Percentiles rank a stretch among this genome's conserved stretches.
Evolutionary conservation across 2,329 filamentous ascomycete genomes (phyloP).

Genomic region (Aspergillus sp.): DNA sequence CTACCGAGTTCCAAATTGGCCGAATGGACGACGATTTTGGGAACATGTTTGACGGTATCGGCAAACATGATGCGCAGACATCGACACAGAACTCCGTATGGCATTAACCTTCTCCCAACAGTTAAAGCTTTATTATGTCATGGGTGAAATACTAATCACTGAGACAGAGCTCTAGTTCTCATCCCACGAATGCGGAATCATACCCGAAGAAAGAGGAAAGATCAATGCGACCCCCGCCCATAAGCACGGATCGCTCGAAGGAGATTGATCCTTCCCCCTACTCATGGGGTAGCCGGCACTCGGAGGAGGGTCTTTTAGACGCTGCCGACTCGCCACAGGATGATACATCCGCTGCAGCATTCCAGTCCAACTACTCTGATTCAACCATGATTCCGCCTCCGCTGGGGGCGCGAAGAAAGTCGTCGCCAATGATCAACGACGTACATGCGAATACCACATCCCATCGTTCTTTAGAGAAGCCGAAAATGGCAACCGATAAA

Average conservation of each 20-base stretch:
- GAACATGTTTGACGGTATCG: conserved; percentile 53
- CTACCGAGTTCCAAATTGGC: conserved; percentile 44
- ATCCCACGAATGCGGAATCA: conserved; percentile 19
- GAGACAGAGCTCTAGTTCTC: conserved; percentile 25
- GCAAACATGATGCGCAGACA: conserved; percentile 30
- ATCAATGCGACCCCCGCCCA: conserved; percentile 38
- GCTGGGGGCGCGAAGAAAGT: conserved; percentile 21
- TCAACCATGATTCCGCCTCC: conserved; percentile 12
- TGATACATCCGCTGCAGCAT: conserved; percentile 3
- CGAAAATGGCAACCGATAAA: conserved; percentile 21
- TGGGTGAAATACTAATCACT: conserved; percentile 18
- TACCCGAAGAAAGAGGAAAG: conserved; percentile 25
- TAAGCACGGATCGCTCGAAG: conserved; percentile 45
- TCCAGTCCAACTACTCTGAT: conserved; percentile 15
- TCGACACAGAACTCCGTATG: conserved; percentile 29
- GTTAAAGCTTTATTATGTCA: background rate
- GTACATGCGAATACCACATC: conserved; percentile 28
- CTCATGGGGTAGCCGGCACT: conserved; percentile 54
- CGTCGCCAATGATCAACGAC: conserved; percentile 22
- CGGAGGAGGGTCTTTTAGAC: conserved; percentile 51
- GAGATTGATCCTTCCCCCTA: conserved; percentile 50
- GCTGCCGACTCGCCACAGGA: conserved; percentile 27
- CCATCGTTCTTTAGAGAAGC: conserved; percentile 33
- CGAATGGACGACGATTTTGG: conserved; percentile 48
- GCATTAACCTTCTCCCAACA: background rate